Evolutionary conservation across 2,329 filamentous ascomycete species (phyloP).

Genomic region (Diaporthe humulicola): DNA sequence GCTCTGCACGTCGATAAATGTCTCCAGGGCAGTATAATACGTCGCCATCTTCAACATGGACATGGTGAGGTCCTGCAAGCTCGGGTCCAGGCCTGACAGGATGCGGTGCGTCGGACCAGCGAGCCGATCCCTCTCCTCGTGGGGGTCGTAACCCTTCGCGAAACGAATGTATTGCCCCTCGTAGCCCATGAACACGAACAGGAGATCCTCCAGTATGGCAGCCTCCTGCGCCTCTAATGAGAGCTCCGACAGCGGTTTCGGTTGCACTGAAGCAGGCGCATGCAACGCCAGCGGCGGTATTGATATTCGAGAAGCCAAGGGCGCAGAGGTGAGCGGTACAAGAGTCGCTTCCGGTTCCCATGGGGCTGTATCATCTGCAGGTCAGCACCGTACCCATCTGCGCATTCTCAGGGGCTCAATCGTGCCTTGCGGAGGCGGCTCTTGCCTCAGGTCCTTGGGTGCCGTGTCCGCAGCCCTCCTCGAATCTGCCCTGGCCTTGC

Average conservation of each 20-base stretch:
- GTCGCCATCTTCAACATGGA: conserved; percentile 96
- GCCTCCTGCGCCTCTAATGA: conserved; percentile 87
- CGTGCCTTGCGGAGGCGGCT: conserved; percentile 64
- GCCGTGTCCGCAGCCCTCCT: conserved; percentile 60
- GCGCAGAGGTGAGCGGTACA: conserved; percentile 75
- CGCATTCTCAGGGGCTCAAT: conserved; percentile 30
- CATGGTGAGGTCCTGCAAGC: conserved; percentile 85
- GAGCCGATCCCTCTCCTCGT: conserved; percentile 87
- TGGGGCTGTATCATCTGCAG: conserved; percentile 52
- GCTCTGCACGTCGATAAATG: conserved; percentile 95
- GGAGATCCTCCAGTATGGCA: conserved; percentile 87
- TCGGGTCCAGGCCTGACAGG: conserved; percentile 87
- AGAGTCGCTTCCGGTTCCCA: conserved; percentile 89
- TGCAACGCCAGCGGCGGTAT: conserved; percentile 78
- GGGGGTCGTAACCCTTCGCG: conserved; percentile 83
- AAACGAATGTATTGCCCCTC: conserved; percentile 98
- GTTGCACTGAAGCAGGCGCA: conserved; percentile 78
- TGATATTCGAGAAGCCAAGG: conserved; percentile 73
- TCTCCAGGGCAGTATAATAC: conserved; percentile 90
- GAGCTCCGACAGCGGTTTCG: conserved; percentile 76
- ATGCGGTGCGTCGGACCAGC: conserved; percentile 86
- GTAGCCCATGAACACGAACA: conserved; percentile 98
- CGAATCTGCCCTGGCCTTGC: conserved; percentile 53
- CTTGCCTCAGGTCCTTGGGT: conserved; percentile 59
- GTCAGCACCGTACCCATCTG: conserved; percentile 43